phyloP scores from a whole-genome alignment of 1,139 yeast species.

The Hemisphaericaspora subhashii region DNA sequence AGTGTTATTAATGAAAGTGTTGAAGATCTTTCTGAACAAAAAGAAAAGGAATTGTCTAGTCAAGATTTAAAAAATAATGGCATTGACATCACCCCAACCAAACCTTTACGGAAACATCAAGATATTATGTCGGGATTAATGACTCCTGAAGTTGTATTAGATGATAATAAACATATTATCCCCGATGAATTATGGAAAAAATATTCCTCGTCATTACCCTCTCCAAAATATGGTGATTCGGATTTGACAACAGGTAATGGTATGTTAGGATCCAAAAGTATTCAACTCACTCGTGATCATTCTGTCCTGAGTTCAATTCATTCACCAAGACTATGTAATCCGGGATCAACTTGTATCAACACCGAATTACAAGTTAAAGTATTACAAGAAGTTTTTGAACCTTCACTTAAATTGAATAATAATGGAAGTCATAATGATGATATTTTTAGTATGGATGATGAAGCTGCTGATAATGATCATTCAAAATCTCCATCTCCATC shows the following conservation, averaged over 20 bases:
- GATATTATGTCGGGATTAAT: conserved; percentile 12
- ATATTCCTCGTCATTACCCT: conserved; percentile 59
- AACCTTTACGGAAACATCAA: not conserved
- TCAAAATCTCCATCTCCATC: conserved; percentile 7
- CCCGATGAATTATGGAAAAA: conserved; percentile 74
- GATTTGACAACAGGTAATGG: not conserved
- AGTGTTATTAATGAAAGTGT: conserved; percentile 39
- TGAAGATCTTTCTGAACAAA: conserved; percentile 1
- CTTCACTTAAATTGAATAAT: conserved; percentile 16
- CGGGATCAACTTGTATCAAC: conserved; percentile 38
- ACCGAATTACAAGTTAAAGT: conserved; percentile 42
- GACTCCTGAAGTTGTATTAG: conserved; percentile 79
- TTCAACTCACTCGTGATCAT: conserved; percentile 7
- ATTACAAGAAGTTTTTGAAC: conserved; percentile 40
- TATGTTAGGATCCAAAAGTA: conserved; percentile 1
- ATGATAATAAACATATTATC: conserved; percentile 85
- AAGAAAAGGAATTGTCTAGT: not conserved
- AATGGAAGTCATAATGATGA: conserved; percentile 4
- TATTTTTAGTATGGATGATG: conserved; percentile 11
- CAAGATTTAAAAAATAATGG: conserved; percentile 2
- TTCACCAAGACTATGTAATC: conserved; percentile 13
- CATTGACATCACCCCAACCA: not conserved
- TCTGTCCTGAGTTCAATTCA: conserved; percentile 13
- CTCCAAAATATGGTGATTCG: conserved; percentile 24
- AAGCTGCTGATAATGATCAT: conserved; percentile 1